phyloP scores from a whole-genome alignment of 306 rosid genomes.

The Castanea sativa region DNA sequence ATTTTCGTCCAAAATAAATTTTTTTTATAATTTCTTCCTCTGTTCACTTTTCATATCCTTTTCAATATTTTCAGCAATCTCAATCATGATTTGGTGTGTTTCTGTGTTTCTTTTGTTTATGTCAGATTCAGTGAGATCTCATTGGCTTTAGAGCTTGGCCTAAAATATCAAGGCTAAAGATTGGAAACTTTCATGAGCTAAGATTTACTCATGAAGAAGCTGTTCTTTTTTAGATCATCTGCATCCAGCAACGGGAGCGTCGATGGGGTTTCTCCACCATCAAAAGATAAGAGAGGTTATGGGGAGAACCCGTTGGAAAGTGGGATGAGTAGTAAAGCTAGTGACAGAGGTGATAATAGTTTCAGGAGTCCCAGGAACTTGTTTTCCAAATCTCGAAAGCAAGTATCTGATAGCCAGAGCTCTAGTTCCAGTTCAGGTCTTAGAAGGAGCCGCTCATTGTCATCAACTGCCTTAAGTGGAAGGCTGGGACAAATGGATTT shows the following conservation, averaged over 20 bases:
- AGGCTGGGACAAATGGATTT: conserved; percentile 29
- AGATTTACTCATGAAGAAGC: conserved; percentile 66
- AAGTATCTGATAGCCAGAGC: conserved; percentile 44
- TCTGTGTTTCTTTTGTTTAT: conserved; percentile 11
- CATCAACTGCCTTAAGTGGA: conserved; percentile 64
- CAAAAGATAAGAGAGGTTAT: conserved; percentile 42
- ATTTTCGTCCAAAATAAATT: neutral
- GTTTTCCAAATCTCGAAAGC: conserved; percentile 59
- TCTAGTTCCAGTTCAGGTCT: conserved; percentile 54
- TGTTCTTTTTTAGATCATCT: conserved; percentile 80
- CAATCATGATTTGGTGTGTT: conserved; percentile 7
- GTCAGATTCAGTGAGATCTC: conserved; percentile 30
- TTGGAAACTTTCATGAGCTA: conserved; percentile 33
- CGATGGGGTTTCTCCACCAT: conserved; percentile 40
- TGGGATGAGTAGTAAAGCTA: conserved; percentile 36
- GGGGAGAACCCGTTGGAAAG: conserved; percentile 56
- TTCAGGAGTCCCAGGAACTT: conserved; percentile 43
- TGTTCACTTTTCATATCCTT: too few species aligned
- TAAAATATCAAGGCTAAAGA: conserved; percentile 11
- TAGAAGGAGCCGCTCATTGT: conserved; percentile 84
- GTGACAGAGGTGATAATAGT: conserved; percentile 37
- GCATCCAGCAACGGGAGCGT: conserved; percentile 54
- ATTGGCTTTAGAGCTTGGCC: conserved; percentile 26
- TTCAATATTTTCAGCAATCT: neutral
- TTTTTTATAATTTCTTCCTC: neutral